These are phyloP conservation scores for Artemisia princeps DNA, from an alignment of 140 eudicot species.

Conservation along the genomic window DNA sequence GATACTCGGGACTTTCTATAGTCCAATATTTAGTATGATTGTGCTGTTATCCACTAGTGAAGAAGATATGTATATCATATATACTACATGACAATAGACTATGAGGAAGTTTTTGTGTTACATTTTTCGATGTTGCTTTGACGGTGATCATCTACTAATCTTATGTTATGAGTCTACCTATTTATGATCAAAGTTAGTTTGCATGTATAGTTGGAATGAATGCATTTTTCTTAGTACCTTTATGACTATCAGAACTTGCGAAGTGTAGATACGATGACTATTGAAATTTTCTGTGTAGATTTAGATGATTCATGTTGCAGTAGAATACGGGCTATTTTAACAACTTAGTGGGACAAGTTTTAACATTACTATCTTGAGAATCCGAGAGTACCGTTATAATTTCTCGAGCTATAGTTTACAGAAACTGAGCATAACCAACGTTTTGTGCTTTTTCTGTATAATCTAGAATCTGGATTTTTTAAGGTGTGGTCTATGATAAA, in stretches of 20 bases:
- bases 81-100: no score
- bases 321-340: background rate
- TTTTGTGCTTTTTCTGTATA: background rate
- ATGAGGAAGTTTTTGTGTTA: no score
- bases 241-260: background rate
- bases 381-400: background rate
- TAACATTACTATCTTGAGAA: background rate
- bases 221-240: background rate
- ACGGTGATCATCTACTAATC: background rate
- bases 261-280: slow-evolving; percentile 1
- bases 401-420: background rate
- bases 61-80: no score
- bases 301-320: background rate
- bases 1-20: no score
- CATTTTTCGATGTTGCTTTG: no score
- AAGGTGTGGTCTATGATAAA: background rate
- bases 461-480: background rate
- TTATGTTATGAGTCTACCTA: slow-evolving; percentile 9
- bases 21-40: no score
- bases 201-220: background rate
- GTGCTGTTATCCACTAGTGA: no score
- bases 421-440: slow-evolving; percentile 2
- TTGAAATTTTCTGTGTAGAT: background rate
- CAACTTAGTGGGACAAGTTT: slow-evolving; percentile 6
- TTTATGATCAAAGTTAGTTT: background rate